A percentile compares a stretch with the other conserved stretches of the same genome.
These are phyloP conservation scores for Eucalyptus brandiana DNA, from an alignment of 345 rosid genomes.

Conservation along the genomic window DNA sequence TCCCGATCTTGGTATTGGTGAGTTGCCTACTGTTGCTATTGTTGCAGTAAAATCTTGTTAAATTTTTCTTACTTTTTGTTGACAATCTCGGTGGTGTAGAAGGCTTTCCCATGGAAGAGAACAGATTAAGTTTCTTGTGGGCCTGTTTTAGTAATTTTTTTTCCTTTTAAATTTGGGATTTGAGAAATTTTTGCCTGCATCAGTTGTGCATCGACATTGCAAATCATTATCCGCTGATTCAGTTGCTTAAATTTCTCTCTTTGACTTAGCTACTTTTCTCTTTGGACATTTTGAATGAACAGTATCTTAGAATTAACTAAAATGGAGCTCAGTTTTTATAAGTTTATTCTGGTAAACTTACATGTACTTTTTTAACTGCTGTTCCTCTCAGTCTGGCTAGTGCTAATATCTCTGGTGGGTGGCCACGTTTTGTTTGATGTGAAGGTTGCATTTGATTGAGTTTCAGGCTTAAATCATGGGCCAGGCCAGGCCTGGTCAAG, in stretches of 20 bases:
- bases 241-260: background rate
- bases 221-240: background rate
- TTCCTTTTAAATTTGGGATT: background rate
- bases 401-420: background rate
- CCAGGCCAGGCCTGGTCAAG: background rate
- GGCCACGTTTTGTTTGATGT: background rate
- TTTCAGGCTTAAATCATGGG: background rate
- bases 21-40: background rate
- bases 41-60: background rate
- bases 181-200: background rate
- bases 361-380: background rate
- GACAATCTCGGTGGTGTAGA: background rate
- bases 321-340: background rate
- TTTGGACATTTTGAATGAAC: background rate
- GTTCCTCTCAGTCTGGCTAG: background rate
- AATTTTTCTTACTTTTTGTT: background rate
- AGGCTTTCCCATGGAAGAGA: background rate
- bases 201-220: background rate
- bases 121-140: background rate
- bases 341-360: background rate
- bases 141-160: background rate
- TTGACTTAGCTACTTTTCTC: background rate
- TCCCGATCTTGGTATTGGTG: conserved; percentile 90
- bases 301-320: background rate
- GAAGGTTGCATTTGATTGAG: background rate